A percentile compares a stretch with the other conserved stretches of the same genome.
Evolutionary conservation across 2,329 filamentous ascomycete genomes (phyloP).

Genomic region (Aspergillus fumigatiaffinis): DNA sequence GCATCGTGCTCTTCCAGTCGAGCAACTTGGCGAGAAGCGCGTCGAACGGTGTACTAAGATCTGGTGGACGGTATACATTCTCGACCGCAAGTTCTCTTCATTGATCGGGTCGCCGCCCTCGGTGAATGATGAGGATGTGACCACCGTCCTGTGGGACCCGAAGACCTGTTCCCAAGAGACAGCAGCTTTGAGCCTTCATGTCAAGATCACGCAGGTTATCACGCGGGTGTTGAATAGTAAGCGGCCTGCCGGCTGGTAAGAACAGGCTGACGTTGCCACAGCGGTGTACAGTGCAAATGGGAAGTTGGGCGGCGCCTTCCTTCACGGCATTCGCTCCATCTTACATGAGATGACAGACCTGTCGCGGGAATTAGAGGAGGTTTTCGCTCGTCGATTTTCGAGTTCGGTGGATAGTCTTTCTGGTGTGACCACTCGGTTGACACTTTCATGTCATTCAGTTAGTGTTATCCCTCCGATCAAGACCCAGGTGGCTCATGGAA

Average conservation of each 20-base stretch:
- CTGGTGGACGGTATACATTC: slow-evolving; percentile 55
- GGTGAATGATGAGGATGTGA: slow-evolving; percentile 48
- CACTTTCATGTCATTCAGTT: slow-evolving; percentile 32
- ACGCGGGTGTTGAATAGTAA: slow-evolving; percentile 38
- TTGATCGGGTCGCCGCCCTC: slow-evolving; percentile 52
- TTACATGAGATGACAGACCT: slow-evolving; percentile 31
- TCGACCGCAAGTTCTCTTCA: slow-evolving; percentile 53
- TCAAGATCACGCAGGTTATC: slow-evolving; percentile 38
- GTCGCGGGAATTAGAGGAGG: slow-evolving; percentile 31
- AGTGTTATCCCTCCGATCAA: not conserved
- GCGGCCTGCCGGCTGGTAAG: slow-evolving; percentile 2
- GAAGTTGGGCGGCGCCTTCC: slow-evolving; percentile 21
- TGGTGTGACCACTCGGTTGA: slow-evolving; percentile 32
- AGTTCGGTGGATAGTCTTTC: slow-evolving; percentile 35
- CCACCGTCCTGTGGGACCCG: slow-evolving; percentile 42
- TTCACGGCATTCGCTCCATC: slow-evolving; percentile 31
- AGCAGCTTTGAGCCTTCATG: slow-evolving; percentile 37
- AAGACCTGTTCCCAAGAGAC: slow-evolving; percentile 30
- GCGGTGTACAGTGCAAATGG: slow-evolving; percentile 34
- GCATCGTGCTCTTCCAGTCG: slow-evolving; percentile 50
- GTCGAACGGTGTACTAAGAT: slow-evolving; percentile 50
- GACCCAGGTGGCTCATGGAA: not conserved
- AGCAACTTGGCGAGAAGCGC: slow-evolving; percentile 42
- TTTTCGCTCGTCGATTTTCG: slow-evolving; percentile 33
- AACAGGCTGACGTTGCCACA: slow-evolving; percentile 8